Evolutionary conservation across 75 land plant species (phyloP).

Genomic region (Cryptomeria japonica): DNA sequence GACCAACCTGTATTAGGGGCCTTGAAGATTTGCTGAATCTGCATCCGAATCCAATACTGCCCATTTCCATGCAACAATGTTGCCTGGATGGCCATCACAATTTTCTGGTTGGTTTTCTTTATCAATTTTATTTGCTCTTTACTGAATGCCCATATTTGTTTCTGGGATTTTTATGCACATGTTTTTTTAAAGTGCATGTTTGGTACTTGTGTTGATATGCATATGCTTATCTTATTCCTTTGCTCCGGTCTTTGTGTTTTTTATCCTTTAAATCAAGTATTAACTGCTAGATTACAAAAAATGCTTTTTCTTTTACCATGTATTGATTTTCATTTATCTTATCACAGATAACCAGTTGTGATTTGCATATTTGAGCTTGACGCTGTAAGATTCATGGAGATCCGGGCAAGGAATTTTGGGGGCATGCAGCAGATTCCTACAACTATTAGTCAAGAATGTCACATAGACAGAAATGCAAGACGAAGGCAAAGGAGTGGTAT

Average conservation of each 20-base stretch:
- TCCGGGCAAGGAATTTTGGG: not conserved
- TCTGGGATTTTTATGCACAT: too few species aligned
- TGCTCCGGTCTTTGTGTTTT: not conserved
- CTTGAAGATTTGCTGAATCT: too few species aligned
- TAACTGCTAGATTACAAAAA: not conserved
- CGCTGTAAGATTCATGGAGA: not conserved
- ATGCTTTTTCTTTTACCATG: not conserved
- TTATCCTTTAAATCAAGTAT: not conserved
- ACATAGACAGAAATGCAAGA: constrained; percentile 1
- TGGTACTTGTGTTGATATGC: not conserved
- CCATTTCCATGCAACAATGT: too few species aligned
- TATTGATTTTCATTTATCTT: not conserved
- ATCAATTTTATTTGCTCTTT: not conserved
- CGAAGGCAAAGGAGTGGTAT: constrained; percentile 9
- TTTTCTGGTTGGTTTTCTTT: not conserved
- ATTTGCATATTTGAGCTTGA: not conserved
- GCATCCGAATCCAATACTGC: too few species aligned
- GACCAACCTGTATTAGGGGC: too few species aligned
- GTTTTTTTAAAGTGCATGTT: not conserved
- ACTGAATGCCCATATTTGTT: not conserved
- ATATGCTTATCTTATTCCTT: not conserved
- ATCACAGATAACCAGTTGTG: not conserved
- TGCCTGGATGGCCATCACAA: too few species aligned
- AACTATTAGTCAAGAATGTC: not conserved
- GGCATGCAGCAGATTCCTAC: not conserved